Conservation (phyloP, 805 yeast genomes). For the Clavispora carvajalis region DNA sequence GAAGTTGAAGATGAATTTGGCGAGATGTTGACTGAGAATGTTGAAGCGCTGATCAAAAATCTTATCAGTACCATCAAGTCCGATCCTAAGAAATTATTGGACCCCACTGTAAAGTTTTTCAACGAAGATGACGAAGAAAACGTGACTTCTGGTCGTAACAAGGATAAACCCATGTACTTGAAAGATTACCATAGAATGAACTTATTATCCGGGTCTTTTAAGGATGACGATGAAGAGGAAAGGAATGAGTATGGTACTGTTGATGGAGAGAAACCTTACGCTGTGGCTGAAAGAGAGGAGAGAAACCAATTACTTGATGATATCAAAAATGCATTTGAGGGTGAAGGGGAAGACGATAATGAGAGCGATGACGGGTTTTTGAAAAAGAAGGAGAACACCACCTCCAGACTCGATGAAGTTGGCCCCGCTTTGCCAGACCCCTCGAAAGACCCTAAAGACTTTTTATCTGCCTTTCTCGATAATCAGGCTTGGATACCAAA, state of each 20-base stretch:
- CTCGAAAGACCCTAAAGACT: slow-evolving; percentile 53
- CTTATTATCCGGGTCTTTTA: slow-evolving; percentile 60
- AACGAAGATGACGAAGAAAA: slow-evolving; percentile 51
- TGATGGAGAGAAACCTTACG: slow-evolving; percentile 63
- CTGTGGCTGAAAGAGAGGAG: slow-evolving; percentile 70
- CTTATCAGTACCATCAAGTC: slow-evolving; percentile 67
- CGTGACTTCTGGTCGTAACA: slow-evolving; percentile 4
- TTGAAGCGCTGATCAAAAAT: slow-evolving; percentile 70
- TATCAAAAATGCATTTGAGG: slow-evolving; percentile 62
- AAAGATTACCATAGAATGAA: slow-evolving; percentile 91
- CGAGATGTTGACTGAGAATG: slow-evolving; percentile 78
- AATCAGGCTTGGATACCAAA: slow-evolving; percentile 88
- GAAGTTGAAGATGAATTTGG: slow-evolving; percentile 93
- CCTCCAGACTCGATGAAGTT: slow-evolving; percentile 18
- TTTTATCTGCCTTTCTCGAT: slow-evolving; percentile 66
- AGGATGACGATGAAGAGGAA: slow-evolving; percentile 41
- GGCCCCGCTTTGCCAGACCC: slow-evolving; percentile 56
- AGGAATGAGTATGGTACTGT: slow-evolving; percentile 38
- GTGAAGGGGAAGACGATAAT: slow-evolving; percentile 39
- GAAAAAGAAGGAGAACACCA: slow-evolving; percentile 45
- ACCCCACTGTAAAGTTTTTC: slow-evolving; percentile 70
- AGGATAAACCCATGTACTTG: slow-evolving; percentile 70
- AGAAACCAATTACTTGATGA: slow-evolving; percentile 68
- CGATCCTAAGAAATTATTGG: slow-evolving; percentile 61
- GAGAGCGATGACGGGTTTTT: slow-evolving; percentile 48